These are phyloP conservation scores for Sherardia arvensis DNA, from an alignment of 257 asterid genomes.

Conservation along the genomic window DNA sequence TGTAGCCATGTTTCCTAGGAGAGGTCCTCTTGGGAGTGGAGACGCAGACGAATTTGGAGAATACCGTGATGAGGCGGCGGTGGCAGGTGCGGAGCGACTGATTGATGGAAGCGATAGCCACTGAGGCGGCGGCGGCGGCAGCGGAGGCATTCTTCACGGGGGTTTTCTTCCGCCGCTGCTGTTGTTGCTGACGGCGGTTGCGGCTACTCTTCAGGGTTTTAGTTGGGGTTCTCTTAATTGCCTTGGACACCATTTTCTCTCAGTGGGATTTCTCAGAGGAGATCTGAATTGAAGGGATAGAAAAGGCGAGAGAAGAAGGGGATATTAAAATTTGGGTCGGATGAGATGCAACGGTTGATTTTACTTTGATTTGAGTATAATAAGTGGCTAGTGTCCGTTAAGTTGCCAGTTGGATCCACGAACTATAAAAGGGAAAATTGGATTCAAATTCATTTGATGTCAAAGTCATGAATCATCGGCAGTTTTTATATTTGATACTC, in stretches of 20 bases:
- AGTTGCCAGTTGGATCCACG: constrained; percentile 2
- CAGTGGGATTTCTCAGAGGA: constrained; percentile 4
- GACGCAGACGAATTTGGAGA: constrained; percentile 48
- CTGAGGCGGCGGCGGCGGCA: constrained; percentile 41
- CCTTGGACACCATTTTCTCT: constrained; percentile 65
- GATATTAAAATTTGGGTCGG: constrained; percentile 27
- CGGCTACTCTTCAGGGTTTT: constrained; percentile 49
- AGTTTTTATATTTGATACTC: no score
- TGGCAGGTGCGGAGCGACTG: constrained; percentile 67
- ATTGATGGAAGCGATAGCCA: constrained; percentile 60
- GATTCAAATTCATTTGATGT: constrained; percentile 6
- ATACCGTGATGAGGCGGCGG: constrained; percentile 75
- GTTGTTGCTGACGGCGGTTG: constrained; percentile 22
- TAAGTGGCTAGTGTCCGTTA: constrained; percentile 5
- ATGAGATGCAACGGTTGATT: constrained; percentile 51
- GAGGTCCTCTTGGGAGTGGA: constrained; percentile 53
- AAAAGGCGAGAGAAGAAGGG: neutral
- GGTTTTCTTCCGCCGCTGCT: constrained; percentile 32
- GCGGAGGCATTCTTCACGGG: constrained; percentile 52
- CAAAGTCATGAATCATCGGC: no score
- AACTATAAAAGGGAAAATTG: neutral
- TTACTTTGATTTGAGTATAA: neutral
- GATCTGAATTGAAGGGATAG: neutral
- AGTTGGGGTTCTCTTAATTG: constrained; percentile 65
- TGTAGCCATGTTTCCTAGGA: constrained; percentile 56